Conservation (phyloP, 78 protist species). For the Mantamonas sphyraenae region DNA sequence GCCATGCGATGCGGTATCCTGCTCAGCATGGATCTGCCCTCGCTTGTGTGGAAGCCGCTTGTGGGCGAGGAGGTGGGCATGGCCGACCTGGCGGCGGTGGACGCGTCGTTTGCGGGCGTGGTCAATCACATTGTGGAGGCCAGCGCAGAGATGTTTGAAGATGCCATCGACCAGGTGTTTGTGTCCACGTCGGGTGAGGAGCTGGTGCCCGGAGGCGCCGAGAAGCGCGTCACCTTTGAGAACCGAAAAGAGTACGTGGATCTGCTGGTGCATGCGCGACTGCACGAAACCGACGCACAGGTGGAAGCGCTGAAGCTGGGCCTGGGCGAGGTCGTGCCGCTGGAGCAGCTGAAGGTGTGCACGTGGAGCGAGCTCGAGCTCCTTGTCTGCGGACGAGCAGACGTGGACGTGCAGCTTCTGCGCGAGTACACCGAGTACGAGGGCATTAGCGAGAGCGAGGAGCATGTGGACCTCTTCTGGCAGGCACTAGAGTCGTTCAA, state of each 20-base stretch:
- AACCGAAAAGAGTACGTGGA: background rate
- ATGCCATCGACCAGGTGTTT: background rate
- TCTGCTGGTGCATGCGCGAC: background rate
- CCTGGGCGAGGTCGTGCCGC: background rate
- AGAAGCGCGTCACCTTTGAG: background rate
- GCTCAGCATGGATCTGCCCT: slow-evolving; percentile 17
- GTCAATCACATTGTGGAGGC: background rate
- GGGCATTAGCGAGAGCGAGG: too few species aligned
- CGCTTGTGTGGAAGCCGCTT: slow-evolving; percentile 23
- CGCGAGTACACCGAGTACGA: background rate
- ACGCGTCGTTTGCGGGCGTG: background rate
- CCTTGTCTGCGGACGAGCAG: slow-evolving; percentile 5
- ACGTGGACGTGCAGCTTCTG: slow-evolving; percentile 6
- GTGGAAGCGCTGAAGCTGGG: background rate
- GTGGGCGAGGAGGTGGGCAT: slow-evolving; percentile 6
- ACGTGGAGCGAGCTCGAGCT: slow-evolving; percentile 8
- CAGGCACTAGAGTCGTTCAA: background rate
- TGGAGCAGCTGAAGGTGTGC: background rate
- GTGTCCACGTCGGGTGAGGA: background rate
- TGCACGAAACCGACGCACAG: background rate
- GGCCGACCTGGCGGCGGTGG: background rate
- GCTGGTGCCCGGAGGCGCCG: background rate
- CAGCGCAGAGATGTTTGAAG: background rate
- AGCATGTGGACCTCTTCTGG: background rate
- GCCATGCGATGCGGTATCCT: slow-evolving; percentile 8